Conservation (phyloP, 768 basidiomycete species). For the Agaricus subrufescens region DNA sequence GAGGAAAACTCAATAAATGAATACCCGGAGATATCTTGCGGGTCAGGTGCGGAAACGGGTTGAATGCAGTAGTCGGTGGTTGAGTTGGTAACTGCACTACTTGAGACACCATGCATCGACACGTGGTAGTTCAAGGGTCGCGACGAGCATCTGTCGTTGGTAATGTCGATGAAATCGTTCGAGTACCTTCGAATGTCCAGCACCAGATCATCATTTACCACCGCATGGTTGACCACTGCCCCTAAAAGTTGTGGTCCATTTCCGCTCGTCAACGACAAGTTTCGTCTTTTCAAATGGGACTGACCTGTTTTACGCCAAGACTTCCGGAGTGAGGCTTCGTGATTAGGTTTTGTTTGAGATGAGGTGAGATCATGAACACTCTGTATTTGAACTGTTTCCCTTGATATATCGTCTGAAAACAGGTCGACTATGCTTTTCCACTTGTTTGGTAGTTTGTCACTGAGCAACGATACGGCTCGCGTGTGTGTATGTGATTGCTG, state of each 20-base stretch:
- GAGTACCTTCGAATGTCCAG: constrained; percentile 19
- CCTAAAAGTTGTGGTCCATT: not conserved
- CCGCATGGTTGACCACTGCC: not conserved
- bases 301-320: not conserved
- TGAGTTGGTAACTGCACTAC: constrained; percentile 17
- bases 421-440: constrained; percentile 7
- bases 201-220: constrained; percentile 7
- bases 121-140: constrained; percentile 33
- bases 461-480: constrained; percentile 4
- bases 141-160: constrained; percentile 14
- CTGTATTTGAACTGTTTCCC: not conserved
- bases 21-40: constrained; percentile 13
- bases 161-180: constrained; percentile 4
- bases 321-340: not conserved
- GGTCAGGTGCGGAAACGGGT: constrained; percentile 13
- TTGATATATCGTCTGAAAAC: constrained; percentile 3
- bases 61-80: constrained; percentile 21
- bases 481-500: constrained; percentile 4
- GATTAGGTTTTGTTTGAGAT: not conserved
- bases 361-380: not conserved
- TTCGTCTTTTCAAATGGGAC: not conserved
- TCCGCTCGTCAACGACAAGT: not conserved
- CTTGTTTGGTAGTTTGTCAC: not conserved
- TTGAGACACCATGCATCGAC: constrained; percentile 18
- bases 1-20: constrained; percentile 33